Base-by-base conservation (phyloP, 805 yeast species). In the Nakazawaea populi region DNA sequence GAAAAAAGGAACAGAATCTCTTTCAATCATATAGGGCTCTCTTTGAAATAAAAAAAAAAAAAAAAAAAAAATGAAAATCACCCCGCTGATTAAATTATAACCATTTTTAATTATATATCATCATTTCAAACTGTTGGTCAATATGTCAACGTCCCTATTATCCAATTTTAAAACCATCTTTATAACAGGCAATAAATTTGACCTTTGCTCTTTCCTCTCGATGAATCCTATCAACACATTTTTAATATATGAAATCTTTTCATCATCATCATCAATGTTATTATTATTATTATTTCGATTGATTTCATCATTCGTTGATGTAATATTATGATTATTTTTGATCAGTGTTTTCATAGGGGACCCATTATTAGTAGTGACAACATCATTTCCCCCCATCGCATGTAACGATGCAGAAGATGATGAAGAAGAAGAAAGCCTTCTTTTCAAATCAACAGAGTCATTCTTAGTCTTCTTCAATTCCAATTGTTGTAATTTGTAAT, bases 171-270 rank as follows among this genome's bases (percentile, higher is more conserved):
- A 75, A 47, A 92, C 66, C 56, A 88, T 82, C 46, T 91, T 79
- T 28, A 92, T 72, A 6, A 94, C 98, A 0, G 98, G 97, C 34
- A 94, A 70, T 42, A 92, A 74, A 64, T 84, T 89, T 31, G 75
- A 81, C 53, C 98, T 75, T 66, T 91, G 97, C n/a, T 92, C 99
- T 60, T 79, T 87, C 62, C 88, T 96, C 61, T 91, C 97, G 49
- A 94, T 67, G 63, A 87, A 94, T 2, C 97, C 97, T 2, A 92
- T 70, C n/a, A 92, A 66, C 2, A 92, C 97, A 62, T 94, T 94
- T 64, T 87, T 88, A 47, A 90, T 75, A 63, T 92, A 92, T 10
- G 95, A 88, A 24, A 85, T 73, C 58, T 81, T 85, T 44, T 73
- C 75, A 14, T 62, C 62, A 28, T 60, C 61, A 18, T 69, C 71